Conservation (phyloP, 768 basidiomycete genomes). For the Amanita phalloides region DNA sequence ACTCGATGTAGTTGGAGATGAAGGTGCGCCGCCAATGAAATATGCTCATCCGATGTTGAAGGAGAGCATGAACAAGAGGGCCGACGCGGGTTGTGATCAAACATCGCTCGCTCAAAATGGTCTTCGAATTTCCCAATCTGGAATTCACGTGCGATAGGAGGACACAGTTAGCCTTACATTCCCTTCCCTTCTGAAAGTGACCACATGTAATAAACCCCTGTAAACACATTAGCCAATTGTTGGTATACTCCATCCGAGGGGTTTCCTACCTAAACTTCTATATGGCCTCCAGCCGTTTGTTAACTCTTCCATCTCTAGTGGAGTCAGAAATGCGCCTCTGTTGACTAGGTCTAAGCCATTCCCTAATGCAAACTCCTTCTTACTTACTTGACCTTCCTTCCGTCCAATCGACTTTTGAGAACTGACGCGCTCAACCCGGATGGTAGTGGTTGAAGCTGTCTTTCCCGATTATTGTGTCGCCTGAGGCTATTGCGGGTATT, state of each 20-base stretch:
- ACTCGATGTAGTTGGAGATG: not conserved
- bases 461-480: conserved; percentile 20
- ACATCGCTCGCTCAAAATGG: not conserved
- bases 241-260: not conserved
- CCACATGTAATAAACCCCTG: conserved; percentile 87
- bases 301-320: conserved; percentile 71
- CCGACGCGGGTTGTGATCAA: not conserved
- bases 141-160: not conserved
- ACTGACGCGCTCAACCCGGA: conserved; percentile 43
- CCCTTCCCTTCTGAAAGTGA: conserved; percentile 41
- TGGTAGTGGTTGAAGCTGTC: conserved; percentile 33
- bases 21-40: not conserved
- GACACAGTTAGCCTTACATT: not conserved
- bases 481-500: not conserved
- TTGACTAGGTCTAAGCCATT: conserved; percentile 14
- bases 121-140: not conserved
- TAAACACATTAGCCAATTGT: not conserved
- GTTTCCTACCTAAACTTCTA: conserved; percentile 56
- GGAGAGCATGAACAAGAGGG: not conserved
- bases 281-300: conserved; percentile 77
- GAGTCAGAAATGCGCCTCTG: conserved; percentile 67
- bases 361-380: not conserved
- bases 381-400: conserved; percentile 63
- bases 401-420: conserved; percentile 49
- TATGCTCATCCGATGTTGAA: not conserved